These are phyloP conservation scores for Melaleuca alternifolia DNA, from an alignment of 345 rosid species.

Conservation along the genomic window DNA sequence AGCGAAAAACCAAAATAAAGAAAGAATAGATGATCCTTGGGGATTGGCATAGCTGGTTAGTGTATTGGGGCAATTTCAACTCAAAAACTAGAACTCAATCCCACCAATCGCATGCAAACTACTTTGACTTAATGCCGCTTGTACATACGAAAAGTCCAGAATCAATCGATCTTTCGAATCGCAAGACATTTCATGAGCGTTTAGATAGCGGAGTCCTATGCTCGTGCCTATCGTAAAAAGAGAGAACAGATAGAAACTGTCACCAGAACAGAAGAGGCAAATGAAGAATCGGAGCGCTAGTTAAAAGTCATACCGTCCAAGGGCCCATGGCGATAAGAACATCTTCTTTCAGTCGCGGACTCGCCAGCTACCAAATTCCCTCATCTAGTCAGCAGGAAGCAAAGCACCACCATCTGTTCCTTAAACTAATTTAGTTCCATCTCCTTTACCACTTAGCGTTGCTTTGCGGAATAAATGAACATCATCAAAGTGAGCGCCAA, in stretches of 20 bases:
- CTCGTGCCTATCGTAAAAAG: not conserved
- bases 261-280: not conserved
- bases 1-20: not conserved
- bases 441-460: not conserved
- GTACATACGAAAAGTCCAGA: not conserved
- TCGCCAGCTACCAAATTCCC: not conserved
- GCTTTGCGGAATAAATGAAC: not conserved
- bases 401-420: not conserved
- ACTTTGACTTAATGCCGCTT: not conserved
- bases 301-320: not conserved
- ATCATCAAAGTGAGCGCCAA: not conserved
- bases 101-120: not conserved
- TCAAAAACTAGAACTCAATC: not conserved
- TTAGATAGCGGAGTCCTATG: not conserved
- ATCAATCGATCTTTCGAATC: not conserved
- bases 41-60: rapidly evolving
- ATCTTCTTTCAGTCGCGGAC: not conserved
- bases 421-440: not conserved
- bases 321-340: not conserved
- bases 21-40: not conserved
- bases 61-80: not conserved
- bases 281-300: not conserved
- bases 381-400: not conserved
- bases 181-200: not conserved
- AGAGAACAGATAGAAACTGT: not conserved